phyloP scores from a whole-genome alignment of 805 yeast genomes.

The Saccharomycopsis sp. region DNA sequence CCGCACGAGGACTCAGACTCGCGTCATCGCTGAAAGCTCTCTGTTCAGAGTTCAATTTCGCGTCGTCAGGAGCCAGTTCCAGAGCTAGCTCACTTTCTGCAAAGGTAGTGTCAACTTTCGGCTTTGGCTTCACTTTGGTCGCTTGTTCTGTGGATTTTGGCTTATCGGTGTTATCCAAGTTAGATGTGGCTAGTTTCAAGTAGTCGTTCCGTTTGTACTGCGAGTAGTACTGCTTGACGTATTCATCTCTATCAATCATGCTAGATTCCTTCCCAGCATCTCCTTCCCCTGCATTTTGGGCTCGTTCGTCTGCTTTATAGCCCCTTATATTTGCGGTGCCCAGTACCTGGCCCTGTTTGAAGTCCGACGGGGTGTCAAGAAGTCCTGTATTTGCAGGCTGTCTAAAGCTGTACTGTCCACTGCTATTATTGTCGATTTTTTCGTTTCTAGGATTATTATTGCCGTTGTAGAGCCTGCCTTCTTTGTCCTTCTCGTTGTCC shows the following conservation, averaged over 20 bases:
- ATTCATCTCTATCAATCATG: not conserved
- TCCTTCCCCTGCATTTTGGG: not conserved
- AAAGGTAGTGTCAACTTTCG: not conserved
- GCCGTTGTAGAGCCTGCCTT: not conserved
- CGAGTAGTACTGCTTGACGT: not conserved
- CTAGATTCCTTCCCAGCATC: not conserved
- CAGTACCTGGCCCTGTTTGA: too few relatives aligned
- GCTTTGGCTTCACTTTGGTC: not conserved
- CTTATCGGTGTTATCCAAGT: not conserved
- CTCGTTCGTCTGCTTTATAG: too few relatives aligned
- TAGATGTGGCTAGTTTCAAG: not conserved
- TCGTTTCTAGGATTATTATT: too few relatives aligned
- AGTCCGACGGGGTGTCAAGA: not conserved
- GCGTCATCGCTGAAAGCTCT: not conserved
- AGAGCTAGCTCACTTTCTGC: not conserved
- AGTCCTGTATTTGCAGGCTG: not conserved
- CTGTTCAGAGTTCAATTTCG: not conserved
- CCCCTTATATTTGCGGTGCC: too few relatives aligned
- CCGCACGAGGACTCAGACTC: not conserved
- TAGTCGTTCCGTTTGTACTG: not conserved
- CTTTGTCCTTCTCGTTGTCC: too few relatives aligned
- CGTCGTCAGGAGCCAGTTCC: not conserved
- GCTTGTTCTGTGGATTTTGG: not conserved
- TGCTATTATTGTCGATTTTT: not conserved
- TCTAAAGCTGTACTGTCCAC: too few relatives aligned